These are phyloP conservation scores for Echium plantagineum DNA, from an alignment of 257 asterid genomes.

Conservation along the genomic window DNA sequence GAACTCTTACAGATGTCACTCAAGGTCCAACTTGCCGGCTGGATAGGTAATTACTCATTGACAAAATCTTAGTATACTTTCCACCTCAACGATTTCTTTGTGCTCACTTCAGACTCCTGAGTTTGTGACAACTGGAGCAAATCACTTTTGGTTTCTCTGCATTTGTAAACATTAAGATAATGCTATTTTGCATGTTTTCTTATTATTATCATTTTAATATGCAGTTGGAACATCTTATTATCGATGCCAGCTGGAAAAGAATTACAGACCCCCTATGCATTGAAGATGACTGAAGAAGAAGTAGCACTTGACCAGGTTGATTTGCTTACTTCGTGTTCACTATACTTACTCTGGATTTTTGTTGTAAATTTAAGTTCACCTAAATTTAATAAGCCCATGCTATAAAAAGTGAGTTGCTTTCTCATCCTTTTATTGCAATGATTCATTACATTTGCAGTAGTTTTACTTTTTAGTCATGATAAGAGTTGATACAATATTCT, in stretches of 20 bases:
- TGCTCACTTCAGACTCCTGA: no score
- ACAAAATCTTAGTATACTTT: neutral
- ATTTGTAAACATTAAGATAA: no score
- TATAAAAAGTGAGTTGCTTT: neutral
- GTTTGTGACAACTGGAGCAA: no score
- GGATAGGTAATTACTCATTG: constrained; percentile 46
- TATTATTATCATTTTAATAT: constrained; percentile 16
- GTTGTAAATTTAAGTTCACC: neutral
- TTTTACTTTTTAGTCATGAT: neutral
- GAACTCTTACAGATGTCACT: constrained; percentile 61
- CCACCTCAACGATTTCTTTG: no score
- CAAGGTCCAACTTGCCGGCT: constrained; percentile 47
- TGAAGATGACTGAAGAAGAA: constrained; percentile 59
- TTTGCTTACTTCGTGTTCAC: neutral
- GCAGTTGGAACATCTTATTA: constrained; percentile 80
- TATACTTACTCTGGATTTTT: neutral
- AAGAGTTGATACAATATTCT: neutral
- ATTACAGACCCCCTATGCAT: constrained; percentile 63
- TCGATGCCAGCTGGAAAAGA: constrained; percentile 81
- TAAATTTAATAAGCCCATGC: no score
- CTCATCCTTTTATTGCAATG: neutral
- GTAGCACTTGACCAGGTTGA: constrained; percentile 69
- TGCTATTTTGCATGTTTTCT: neutral
- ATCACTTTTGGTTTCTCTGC: no score
- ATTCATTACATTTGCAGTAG: neutral